Evolutionary conservation across 495 filamentous ascomycete genomes (phyloP).

Genomic region (Daldinia caldariorum): DNA sequence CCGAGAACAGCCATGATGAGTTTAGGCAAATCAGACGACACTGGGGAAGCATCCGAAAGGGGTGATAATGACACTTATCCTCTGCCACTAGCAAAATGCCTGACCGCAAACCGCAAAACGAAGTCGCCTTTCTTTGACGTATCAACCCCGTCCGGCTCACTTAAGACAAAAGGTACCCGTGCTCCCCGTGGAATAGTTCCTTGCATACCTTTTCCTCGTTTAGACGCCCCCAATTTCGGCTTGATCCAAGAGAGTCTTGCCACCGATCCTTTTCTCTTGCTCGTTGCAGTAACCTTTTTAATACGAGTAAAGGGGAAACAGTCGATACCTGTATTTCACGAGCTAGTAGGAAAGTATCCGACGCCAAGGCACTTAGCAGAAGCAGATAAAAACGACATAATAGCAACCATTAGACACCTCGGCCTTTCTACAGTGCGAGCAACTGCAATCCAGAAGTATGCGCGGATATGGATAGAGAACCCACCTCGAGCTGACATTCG

Average conservation of each 20-base stretch:
- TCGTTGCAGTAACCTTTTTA: conserved; percentile 82
- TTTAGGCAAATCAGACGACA: neutral
- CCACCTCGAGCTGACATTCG: conserved; percentile 69
- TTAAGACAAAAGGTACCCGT: conserved; percentile 32
- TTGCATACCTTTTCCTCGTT: conserved; percentile 75
- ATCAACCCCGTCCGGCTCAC: neutral
- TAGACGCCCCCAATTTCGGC: conserved; percentile 71
- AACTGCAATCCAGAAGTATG: conserved; percentile 67
- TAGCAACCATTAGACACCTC: conserved; percentile 72
- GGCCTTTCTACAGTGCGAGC: conserved; percentile 71
- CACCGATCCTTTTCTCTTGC: conserved; percentile 72
- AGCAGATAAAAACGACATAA: conserved; percentile 67
- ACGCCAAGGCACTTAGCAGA: conserved; percentile 70
- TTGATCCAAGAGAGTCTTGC: conserved; percentile 85
- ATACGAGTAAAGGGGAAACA: conserved; percentile 78
- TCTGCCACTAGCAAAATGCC: neutral
- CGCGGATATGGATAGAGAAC: conserved; percentile 72
- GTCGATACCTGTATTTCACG: conserved; percentile 80
- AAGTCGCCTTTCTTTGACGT: conserved; percentile 61
- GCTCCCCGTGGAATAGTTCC: conserved; percentile 63
- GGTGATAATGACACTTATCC: neutral
- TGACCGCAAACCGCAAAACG: conserved; percentile 32
- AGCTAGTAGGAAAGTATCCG: conserved; percentile 73
- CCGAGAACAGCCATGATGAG: neutral
- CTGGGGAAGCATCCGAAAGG: neutral